These are phyloP conservation scores for Trifolium pratense DNA, from an alignment of 306 rosid species.

Conservation along the genomic window DNA sequence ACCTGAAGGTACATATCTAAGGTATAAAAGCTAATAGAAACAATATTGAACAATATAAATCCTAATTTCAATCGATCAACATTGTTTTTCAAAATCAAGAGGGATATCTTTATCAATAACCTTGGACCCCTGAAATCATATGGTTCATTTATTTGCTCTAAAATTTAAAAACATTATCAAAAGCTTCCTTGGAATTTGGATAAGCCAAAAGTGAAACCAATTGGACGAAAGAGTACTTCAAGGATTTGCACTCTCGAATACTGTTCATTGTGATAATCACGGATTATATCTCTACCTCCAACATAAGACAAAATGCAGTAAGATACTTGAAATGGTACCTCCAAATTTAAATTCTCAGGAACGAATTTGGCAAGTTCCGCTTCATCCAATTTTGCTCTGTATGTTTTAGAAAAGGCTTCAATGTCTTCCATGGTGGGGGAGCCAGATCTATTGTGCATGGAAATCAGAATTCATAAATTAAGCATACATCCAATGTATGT, in stretches of 20 bases:
- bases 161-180: constrained; percentile 3
- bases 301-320: constrained; percentile 16
- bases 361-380: constrained; percentile 76
- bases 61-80: constrained; percentile 9
- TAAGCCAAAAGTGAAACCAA: constrained; percentile 19
- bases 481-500: constrained; percentile 5
- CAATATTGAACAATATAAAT: constrained; percentile 13
- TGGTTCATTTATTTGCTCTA: constrained; percentile 26
- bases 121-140: not conserved
- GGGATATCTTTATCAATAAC: constrained; percentile 18
- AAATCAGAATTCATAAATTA: constrained; percentile 37
- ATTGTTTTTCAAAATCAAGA: constrained; percentile 13
- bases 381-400: constrained; percentile 74
- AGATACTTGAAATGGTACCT: constrained; percentile 59
- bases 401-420: constrained; percentile 77
- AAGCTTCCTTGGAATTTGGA: not conserved
- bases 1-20: constrained; percentile 61
- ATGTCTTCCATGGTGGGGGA: constrained; percentile 90
- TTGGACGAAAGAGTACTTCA: constrained; percentile 1
- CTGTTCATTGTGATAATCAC: constrained; percentile 6
- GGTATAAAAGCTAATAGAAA: constrained; percentile 8
- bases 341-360: constrained; percentile 82
- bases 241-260: constrained; percentile 28
- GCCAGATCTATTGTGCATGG: constrained; percentile 71
- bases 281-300: constrained; percentile 20